Conservation (phyloP, 345 rosid genomes). For the Trapa incisa region DNA sequence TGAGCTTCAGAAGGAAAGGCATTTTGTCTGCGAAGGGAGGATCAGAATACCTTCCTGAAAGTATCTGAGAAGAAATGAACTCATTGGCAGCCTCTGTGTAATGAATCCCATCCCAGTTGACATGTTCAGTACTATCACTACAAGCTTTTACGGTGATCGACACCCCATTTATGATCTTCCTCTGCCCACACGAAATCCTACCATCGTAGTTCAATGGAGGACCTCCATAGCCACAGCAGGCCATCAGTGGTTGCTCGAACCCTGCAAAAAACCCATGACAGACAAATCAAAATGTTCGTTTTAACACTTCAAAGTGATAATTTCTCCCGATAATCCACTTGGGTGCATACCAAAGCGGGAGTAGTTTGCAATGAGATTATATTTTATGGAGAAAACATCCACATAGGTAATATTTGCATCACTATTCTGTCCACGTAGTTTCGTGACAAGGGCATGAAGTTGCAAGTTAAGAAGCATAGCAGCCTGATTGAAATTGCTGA, state of each 20-base stretch:
- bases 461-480: conserved; percentile 78
- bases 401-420: too few relatives aligned
- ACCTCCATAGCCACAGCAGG: conserved; percentile 96
- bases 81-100: conserved; percentile 75
- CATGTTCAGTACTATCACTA: conserved; percentile 62
- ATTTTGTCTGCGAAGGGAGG: conserved; percentile 73
- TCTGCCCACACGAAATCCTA: conserved; percentile 63
- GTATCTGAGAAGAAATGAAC: conserved; percentile 55
- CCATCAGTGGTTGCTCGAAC: conserved; percentile 79
- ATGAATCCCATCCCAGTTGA: conserved; percentile 20
- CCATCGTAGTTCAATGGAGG: conserved; percentile 70
- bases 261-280: conserved; percentile 30
- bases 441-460: conserved; percentile 60
- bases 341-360: too few relatives aligned
- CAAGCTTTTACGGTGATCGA: conserved; percentile 57
- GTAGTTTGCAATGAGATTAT: too few relatives aligned
- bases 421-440: conserved; percentile 40
- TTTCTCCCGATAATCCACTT: too few relatives aligned
- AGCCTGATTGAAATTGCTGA: conserved; percentile 67
- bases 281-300: background rate
- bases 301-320: too few relatives aligned
- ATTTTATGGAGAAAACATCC: too few relatives aligned
- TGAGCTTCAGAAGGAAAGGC: conserved; percentile 70
- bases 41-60: conserved; percentile 74
- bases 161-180: conserved; percentile 61